Percentiles rank a stretch among this genome's conserved stretches.
Evolutionary conservation across 306 rosid genomes (phyloP).

Genomic region (Senna siamea): DNA sequence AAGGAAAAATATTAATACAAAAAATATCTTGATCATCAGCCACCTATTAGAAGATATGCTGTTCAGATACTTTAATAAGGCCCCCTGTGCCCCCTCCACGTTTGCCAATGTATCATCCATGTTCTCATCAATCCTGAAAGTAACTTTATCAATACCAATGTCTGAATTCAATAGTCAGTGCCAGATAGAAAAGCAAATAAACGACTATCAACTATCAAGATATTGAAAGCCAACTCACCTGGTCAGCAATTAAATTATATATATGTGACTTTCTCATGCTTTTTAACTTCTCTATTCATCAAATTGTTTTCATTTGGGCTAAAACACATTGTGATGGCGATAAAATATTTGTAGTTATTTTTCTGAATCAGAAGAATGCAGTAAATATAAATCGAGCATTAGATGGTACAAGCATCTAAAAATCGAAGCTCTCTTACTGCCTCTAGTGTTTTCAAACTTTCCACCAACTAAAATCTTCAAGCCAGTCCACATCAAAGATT

Average conservation of each 20-base stretch:
- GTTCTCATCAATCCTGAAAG: conserved; percentile 86
- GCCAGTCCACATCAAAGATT: conserved; percentile 16
- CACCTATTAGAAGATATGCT: conserved; percentile 96
- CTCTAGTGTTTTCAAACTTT: background rate
- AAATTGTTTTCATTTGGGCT: background rate
- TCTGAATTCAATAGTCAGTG: conserved; percentile 26
- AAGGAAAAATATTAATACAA: conserved; percentile 87
- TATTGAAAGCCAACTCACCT: conserved; percentile 29
- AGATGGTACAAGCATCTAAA: conserved; percentile 3
- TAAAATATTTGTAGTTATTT: background rate
- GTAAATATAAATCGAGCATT: conserved; percentile 17
- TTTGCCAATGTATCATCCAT: conserved; percentile 89
- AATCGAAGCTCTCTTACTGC: background rate
- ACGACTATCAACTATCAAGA: background rate
- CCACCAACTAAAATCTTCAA: conserved; percentile 20
- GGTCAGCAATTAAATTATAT: conserved; percentile 23
- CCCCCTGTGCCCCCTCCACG: conserved; percentile 93
- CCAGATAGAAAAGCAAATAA: conserved; percentile 18
- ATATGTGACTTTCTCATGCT: background rate
- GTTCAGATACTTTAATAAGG: conserved; percentile 84
- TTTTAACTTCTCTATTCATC: background rate
- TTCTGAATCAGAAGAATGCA: conserved; percentile 28
- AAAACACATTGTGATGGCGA: background rate
- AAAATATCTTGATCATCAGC: conserved; percentile 99
- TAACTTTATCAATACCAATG: conserved; percentile 16